Evolutionary conservation across 2,329 filamentous ascomycete genomes (phyloP).

Genomic region (Trichoderma atroviride): DNA sequence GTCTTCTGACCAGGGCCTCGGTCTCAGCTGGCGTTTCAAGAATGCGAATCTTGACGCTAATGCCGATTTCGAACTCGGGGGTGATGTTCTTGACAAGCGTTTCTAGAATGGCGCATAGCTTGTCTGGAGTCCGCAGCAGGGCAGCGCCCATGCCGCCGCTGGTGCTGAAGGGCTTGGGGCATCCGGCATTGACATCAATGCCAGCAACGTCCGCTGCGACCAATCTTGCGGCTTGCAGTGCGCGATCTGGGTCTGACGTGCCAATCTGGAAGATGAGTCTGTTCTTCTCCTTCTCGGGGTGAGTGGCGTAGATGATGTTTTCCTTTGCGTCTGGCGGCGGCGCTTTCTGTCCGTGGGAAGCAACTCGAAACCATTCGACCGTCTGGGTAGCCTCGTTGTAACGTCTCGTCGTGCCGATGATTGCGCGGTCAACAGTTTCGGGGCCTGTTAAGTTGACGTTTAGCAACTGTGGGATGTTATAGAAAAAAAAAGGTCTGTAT

Average conservation of each 20-base stretch:
- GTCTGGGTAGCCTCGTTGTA: constrained; percentile 76
- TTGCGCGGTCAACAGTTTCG: constrained; percentile 88
- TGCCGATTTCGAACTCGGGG: constrained; percentile 80
- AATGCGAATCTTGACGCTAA: constrained; percentile 95
- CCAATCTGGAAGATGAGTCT: constrained; percentile 90
- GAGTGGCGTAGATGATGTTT: constrained; percentile 80
- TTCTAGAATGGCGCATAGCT: constrained; percentile 78
- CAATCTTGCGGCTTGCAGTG: constrained; percentile 80
- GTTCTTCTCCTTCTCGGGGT: constrained; percentile 73
- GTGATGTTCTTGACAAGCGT: constrained; percentile 79
- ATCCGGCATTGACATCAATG: constrained; percentile 98
- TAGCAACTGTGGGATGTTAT: constrained; percentile 15
- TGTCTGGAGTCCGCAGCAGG: constrained; percentile 81
- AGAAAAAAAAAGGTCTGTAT: neutral
- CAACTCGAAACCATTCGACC: constrained; percentile 79
- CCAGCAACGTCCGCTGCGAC: constrained; percentile 87
- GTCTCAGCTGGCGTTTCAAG: constrained; percentile 78
- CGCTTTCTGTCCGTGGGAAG: constrained; percentile 69
- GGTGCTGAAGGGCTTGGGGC: constrained; percentile 95
- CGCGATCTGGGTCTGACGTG: constrained; percentile 78
- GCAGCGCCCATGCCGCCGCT: constrained; percentile 94
- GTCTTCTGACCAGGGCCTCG: constrained; percentile 71
- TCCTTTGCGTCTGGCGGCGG: constrained; percentile 56
- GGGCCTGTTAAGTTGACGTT: constrained; percentile 60
- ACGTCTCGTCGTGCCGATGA: constrained; percentile 82